Base-by-base conservation (phyloP, 2,329 filamentous ascomycete genomes). In the Claviceps citrina region DNA sequence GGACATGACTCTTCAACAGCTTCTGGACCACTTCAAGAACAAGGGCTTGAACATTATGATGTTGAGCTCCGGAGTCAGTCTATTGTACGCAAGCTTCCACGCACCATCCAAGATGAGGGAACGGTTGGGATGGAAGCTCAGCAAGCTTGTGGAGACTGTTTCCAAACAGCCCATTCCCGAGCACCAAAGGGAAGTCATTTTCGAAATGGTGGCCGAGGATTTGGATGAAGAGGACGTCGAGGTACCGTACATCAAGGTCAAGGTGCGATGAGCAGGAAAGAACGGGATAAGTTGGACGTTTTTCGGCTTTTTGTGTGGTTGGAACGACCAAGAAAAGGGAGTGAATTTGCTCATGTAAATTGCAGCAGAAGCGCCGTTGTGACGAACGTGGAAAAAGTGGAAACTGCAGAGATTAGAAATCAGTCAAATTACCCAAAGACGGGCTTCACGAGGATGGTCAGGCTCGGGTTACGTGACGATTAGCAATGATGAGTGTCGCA, bases 21-120 rank as follows among this genome's bases (percentile, higher is more conserved):
- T 98, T 53, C 62, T 96, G 20, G 76, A 84, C 41, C 65, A 83
- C 53, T 95, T 98, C 57, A 73, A 83, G 56, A 72, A 76, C 53
- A 78, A 80, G 56, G 91, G 91, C 1, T 67, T 98, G 40, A 77
- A 67, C 16, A 79, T 96, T 41, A 83, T 78, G 44, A 96, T 96
- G 89, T 71, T 98, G 54, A 94, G 85, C 68, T 94, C 86, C n/a
- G 91, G 89, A 2, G 89, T 96, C 47, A 95, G 86, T 61, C 66
- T 98, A 54, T 67, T 98, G 34, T 98, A 95, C 54, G 89, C 91
- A 15, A 81, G 78, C 52, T 98, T 98, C 73, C 94, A 93, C 65
- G 78, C 82, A 3, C 71, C 79, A 0, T 61, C 67, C 15, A 81
- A 81, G 71, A 68, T 86, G 43, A 87, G 86, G 71, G 87, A 95